These are phyloP conservation scores for Didymella lethalis DNA, from an alignment of 2,329 filamentous ascomycete genomes.

Conservation along the genomic window DNA sequence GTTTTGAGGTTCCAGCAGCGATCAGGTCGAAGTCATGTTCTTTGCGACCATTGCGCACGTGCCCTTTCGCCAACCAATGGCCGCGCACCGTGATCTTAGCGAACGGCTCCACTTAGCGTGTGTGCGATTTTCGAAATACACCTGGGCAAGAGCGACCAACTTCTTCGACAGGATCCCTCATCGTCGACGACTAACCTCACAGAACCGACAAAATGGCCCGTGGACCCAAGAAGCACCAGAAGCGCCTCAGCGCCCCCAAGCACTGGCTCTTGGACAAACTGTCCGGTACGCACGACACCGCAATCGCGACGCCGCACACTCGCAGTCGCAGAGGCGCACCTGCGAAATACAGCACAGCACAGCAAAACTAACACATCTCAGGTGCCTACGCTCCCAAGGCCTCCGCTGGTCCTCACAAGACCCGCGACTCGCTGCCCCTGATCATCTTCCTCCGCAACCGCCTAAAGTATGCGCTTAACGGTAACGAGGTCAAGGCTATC, in stretches of 20 bases:
- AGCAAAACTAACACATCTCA: constrained; percentile 32
- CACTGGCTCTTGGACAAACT: constrained; percentile 99
- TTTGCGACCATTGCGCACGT: not conserved
- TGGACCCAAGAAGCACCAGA: constrained; percentile 97
- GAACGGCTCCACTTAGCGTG: not conserved
- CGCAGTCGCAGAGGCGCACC: constrained; percentile 3
- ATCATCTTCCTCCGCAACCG: constrained; percentile 84
- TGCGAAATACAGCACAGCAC: constrained; percentile 16
- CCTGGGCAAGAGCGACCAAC: constrained; percentile 7
- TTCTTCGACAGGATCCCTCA: constrained; percentile 41
- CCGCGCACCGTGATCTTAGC: not conserved
- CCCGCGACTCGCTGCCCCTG: constrained; percentile 97
- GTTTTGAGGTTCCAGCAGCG: not conserved
- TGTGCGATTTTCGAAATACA: not conserved
- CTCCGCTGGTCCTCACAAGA: constrained; percentile 94
- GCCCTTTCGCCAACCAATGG: not conserved
- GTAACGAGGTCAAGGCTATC: constrained; percentile 96
- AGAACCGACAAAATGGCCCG: constrained; percentile 67
- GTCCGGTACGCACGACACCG: constrained; percentile 69
- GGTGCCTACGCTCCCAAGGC: constrained; percentile 69
- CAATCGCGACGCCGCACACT: constrained; percentile 51
- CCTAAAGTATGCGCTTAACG: constrained; percentile 99
- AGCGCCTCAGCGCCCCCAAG: constrained; percentile 98
- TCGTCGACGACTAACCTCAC: constrained; percentile 47
- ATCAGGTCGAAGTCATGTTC: not conserved